These are phyloP conservation scores for Echinosophora koreensis DNA, from an alignment of 306 rosid genomes.

Conservation along the genomic window DNA sequence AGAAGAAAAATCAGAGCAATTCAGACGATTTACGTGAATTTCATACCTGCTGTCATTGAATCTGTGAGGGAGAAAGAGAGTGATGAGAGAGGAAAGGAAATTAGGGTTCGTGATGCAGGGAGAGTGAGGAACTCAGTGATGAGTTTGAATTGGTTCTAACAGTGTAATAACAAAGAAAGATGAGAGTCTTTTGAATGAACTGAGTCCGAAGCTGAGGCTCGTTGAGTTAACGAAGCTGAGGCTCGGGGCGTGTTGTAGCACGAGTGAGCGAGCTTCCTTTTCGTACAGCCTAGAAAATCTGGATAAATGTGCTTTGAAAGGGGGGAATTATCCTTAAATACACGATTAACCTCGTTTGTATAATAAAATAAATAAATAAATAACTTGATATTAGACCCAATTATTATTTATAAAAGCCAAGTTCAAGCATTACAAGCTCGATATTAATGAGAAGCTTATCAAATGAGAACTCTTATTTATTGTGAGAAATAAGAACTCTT, in stretches of 20 bases:
- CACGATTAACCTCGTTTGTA: no score
- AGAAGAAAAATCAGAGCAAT: neutral
- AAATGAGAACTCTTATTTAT: no score
- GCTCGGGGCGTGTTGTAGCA: slow-evolving; percentile 2
- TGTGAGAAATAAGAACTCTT: no score
- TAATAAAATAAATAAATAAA: no score
- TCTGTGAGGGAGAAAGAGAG: slow-evolving; percentile 28
- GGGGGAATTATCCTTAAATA: no score
- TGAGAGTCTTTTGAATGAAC: slow-evolving; percentile 38
- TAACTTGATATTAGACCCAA: no score
- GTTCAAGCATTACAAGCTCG: no score
- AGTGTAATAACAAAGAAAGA: slow-evolving; percentile 12
- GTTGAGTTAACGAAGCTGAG: slow-evolving; percentile 28
- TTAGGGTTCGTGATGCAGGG: slow-evolving; percentile 38
- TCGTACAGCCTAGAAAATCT: neutral
- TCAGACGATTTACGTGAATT: slow-evolving; percentile 32
- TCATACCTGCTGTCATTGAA: slow-evolving; percentile 27
- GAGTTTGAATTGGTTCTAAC: slow-evolving; percentile 39
- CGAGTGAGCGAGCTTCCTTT: neutral
- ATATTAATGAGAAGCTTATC: no score
- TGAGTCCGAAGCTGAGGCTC: slow-evolving; percentile 55
- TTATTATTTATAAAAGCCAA: no score
- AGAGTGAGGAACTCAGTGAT: slow-evolving; percentile 12
- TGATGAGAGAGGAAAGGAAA: neutral
- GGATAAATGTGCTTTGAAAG: neutral